Conservation (phyloP, 2,329 filamentous ascomycete genomes). For the Aspergillus quadrilineatus region DNA sequence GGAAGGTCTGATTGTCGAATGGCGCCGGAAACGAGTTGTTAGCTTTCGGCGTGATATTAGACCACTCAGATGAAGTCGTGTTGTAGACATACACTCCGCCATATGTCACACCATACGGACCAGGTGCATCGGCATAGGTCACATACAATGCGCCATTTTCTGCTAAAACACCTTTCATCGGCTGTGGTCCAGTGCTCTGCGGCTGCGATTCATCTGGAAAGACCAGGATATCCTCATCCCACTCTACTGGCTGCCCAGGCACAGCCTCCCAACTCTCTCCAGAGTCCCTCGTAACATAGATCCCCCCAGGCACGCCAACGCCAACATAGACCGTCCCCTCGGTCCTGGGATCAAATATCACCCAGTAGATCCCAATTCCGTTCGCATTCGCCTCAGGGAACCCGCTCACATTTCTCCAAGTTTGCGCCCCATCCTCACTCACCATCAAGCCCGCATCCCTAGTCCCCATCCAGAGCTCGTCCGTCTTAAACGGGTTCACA, state of each 20-base stretch:
- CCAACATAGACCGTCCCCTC: constrained; percentile 16
- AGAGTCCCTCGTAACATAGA: constrained; percentile 13
- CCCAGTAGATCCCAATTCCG: constrained; percentile 16
- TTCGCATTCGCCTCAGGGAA: constrained; percentile 15
- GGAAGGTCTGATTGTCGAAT: constrained; percentile 14
- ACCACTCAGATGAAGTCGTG: constrained; percentile 11
- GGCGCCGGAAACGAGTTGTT: constrained; percentile 12
- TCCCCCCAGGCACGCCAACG: constrained; percentile 10
- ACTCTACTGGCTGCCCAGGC: constrained; percentile 14
- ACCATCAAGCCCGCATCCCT: constrained; percentile 16
- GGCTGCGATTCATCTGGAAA: constrained; percentile 16
- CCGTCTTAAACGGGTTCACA: constrained; percentile 16
- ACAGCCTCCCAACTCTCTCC: constrained; percentile 14
- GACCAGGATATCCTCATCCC: constrained; percentile 12
- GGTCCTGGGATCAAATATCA: constrained; percentile 14
- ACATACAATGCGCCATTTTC: constrained; percentile 17
- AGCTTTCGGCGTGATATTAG: constrained; percentile 14
- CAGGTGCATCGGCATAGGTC: constrained; percentile 15
- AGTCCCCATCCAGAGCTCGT: constrained; percentile 17
- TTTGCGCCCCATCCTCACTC: constrained; percentile 13
- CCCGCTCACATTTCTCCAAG: constrained; percentile 16
- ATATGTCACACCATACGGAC: constrained; percentile 15
- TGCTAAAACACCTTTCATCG: constrained; percentile 17
- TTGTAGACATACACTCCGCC: constrained; percentile 17
- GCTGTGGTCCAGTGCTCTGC: constrained; percentile 14